Evolutionary conservation across 495 filamentous ascomycete genomes (phyloP).

Genomic region (Talaromyces wortmannii): DNA sequence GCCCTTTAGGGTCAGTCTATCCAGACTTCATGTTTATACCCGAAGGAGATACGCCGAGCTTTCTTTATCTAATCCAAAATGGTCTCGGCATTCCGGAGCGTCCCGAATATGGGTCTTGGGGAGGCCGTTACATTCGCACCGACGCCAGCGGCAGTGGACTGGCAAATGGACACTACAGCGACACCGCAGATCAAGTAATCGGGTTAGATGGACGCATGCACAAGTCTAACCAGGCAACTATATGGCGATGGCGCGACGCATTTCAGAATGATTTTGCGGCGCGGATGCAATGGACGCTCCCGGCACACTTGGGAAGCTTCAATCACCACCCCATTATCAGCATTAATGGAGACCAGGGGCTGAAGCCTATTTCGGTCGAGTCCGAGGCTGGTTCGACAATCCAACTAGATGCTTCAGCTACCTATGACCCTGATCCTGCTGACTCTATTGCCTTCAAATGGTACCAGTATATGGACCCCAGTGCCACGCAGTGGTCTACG

Average conservation of each 20-base stretch:
- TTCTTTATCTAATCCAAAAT: conserved; percentile 41
- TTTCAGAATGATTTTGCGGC: conserved; percentile 45
- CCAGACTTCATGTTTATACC: conserved; percentile 33
- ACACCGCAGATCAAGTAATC: conserved; percentile 30
- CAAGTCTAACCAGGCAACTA: conserved; percentile 37
- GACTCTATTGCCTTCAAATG: conserved; percentile 34
- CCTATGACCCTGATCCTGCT: conserved; percentile 33
- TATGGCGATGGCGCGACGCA: conserved; percentile 43
- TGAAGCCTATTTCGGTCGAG: conserved; percentile 22
- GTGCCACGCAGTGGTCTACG: conserved; percentile 31
- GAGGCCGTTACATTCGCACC: conserved; percentile 29
- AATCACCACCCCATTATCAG: conserved; percentile 37
- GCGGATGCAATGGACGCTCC: conserved; percentile 40
- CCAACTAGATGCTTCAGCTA: conserved; percentile 30
- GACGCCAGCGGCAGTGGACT: conserved; percentile 10
- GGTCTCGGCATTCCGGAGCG: conserved; percentile 34
- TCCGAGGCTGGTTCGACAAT: conserved; percentile 26
- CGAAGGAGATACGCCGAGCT: conserved; percentile 42
- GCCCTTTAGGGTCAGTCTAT: conserved; percentile 30
- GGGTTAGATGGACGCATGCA: conserved; percentile 27
- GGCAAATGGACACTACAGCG: conserved; percentile 26
- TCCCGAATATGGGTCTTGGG: conserved; percentile 41
- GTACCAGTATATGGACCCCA: conserved; percentile 40
- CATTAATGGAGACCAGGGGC: conserved; percentile 26
- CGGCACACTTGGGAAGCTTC: conserved; percentile 13